phyloP scores from a whole-genome alignment of 208 protist genomes.

The Herpetomonas muscarum region DNA sequence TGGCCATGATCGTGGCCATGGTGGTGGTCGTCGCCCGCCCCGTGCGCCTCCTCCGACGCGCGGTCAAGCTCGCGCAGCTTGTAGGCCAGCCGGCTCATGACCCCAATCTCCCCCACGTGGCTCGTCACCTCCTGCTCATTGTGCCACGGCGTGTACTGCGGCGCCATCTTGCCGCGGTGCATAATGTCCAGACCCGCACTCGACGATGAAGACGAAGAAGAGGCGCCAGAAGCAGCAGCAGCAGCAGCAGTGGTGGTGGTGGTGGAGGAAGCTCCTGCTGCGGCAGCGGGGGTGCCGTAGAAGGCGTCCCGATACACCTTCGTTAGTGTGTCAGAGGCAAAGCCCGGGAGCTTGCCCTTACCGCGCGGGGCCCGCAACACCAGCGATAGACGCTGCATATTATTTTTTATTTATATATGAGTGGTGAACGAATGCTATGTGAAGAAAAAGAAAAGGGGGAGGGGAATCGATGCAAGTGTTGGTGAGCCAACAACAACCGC shows the following conservation, averaged over 20 bases:
- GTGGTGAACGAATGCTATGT: too few relatives aligned
- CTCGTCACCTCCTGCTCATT: slow-evolving; percentile 31
- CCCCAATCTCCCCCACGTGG: slow-evolving; percentile 49
- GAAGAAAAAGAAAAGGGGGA: too few relatives aligned
- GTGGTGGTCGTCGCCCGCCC: background rate
- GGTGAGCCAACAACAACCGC: too few relatives aligned
- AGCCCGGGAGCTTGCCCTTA: slow-evolving; percentile 9
- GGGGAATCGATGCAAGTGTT: too few relatives aligned
- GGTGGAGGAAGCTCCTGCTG: background rate
- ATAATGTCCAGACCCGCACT: background rate
- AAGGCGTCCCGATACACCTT: slow-evolving; percentile 70
- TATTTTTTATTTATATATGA: too few relatives aligned
- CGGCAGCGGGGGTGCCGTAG: slow-evolving; percentile 27
- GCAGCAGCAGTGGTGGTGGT: background rate
- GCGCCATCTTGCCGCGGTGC: too few relatives aligned
- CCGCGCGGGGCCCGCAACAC: background rate
- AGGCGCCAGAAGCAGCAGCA: background rate
- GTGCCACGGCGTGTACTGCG: background rate
- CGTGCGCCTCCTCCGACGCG: background rate
- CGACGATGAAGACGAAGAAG: background rate
- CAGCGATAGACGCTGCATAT: too few relatives aligned
- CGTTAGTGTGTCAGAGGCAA: slow-evolving; percentile 69
- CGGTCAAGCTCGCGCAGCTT: slow-evolving; percentile 4
- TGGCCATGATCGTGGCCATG: slow-evolving; percentile 3
- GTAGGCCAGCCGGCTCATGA: slow-evolving; percentile 35